A percentile compares a stretch with the other conserved stretches of the same genome.
Conservation (phyloP, 768 basidiomycete genomes). For the Amanita pallidorosea region DNA sequence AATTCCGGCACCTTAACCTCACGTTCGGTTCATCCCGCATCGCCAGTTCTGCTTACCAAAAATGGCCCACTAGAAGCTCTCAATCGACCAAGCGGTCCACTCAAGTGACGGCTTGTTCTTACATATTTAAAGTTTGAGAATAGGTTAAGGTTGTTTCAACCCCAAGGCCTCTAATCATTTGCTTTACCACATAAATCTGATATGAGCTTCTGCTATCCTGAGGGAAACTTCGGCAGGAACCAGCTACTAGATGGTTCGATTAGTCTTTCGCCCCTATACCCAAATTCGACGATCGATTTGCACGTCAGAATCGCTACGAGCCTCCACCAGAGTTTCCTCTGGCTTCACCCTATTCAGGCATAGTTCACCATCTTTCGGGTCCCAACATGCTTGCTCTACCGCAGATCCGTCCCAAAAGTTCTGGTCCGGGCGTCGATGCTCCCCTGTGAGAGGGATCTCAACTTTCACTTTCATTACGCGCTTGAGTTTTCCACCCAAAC, state of each 20-base stretch:
- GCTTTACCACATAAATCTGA: conserved; percentile 65
- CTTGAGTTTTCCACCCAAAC: too few relatives aligned
- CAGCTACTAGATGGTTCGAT: conserved; percentile 92
- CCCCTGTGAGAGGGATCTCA: conserved; percentile 30
- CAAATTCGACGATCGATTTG: conserved; percentile 94
- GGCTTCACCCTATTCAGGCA: conserved; percentile 85
- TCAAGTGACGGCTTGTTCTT: conserved; percentile 78
- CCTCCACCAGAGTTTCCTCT: conserved; percentile 96
- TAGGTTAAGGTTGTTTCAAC: conserved; percentile 83
- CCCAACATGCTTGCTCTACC: conserved; percentile 79
- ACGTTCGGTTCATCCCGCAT: too few relatives aligned
- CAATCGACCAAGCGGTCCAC: conserved; percentile 72
- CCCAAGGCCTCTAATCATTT: conserved; percentile 90
- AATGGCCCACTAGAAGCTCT: conserved; percentile 77
- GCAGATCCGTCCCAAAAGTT: conserved; percentile 63
- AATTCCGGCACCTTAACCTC: too few relatives aligned
- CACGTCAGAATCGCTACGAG: conserved; percentile 94
- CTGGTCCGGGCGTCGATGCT: conserved; percentile 68
- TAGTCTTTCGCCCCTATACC: conserved; percentile 96
- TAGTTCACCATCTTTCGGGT: conserved; percentile 90
- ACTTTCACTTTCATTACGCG: too few relatives aligned
- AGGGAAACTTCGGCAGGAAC: conserved; percentile 88
- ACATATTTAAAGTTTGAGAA: conserved; percentile 78
- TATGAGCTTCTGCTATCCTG: conserved; percentile 45
- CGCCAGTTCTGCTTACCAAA: conserved; percentile 65